These are phyloP conservation scores for Claviceps lovelessii DNA, from an alignment of 2,329 filamentous ascomycete genomes.

Conservation along the genomic window DNA sequence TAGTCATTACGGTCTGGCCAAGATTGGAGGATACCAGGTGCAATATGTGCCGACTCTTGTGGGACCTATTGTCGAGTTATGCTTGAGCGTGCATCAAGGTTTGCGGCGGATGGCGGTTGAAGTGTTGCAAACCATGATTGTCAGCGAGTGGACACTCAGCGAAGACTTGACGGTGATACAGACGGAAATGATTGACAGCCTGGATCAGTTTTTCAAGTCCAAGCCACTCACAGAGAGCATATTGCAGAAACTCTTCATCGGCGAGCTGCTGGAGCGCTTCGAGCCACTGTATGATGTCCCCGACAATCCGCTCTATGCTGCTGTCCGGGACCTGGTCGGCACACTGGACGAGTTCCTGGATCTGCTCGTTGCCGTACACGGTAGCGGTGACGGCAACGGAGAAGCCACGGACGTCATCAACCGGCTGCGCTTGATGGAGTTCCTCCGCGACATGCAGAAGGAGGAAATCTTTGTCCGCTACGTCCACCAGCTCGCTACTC, in stretches of 20 bases:
- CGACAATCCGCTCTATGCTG: constrained; percentile 60
- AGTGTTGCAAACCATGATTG: constrained; percentile 92
- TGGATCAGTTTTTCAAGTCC: constrained; percentile 80
- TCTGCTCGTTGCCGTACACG: constrained; percentile 78
- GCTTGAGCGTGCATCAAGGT: constrained; percentile 87
- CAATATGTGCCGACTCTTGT: constrained; percentile 93
- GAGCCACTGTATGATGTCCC: constrained; percentile 49
- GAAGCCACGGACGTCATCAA: constrained; percentile 78
- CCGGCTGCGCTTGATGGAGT: constrained; percentile 83
- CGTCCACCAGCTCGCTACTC: constrained; percentile 73
- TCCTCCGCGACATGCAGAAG: constrained; percentile 90
- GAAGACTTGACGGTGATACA: constrained; percentile 85
- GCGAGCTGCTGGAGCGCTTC: constrained; percentile 71
- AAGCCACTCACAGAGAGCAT: constrained; percentile 79
- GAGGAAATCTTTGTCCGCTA: constrained; percentile 95
- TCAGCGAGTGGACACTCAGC: constrained; percentile 93
- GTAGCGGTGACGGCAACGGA: constrained; percentile 54
- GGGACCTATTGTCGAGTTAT: constrained; percentile 81
- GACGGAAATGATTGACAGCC: constrained; percentile 88
- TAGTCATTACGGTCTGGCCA: constrained; percentile 60
- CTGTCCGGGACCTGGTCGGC: constrained; percentile 63
- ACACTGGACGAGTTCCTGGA: constrained; percentile 86
- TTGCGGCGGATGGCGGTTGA: constrained; percentile 81
- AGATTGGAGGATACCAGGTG: constrained; percentile 92
- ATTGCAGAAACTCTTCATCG: constrained; percentile 82